Percentiles rank a stretch among this genome's conserved stretches.
These are phyloP conservation scores for Leonotis leonurus DNA, from an alignment of 257 asterid species.

Conservation along the genomic window DNA sequence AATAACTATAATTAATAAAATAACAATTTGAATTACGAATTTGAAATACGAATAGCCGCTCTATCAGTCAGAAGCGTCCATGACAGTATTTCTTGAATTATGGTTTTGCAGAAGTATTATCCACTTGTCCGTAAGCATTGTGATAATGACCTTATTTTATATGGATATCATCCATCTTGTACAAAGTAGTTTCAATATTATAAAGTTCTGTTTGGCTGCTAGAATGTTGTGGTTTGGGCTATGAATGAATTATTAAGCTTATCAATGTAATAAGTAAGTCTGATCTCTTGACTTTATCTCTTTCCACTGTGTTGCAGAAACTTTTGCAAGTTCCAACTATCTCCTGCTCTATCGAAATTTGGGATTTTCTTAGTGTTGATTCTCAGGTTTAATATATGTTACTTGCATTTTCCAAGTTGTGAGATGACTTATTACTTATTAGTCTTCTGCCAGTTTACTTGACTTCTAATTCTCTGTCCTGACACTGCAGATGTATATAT, in stretches of 20 bases:
- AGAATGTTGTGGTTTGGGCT: neutral
- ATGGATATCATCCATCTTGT: neutral
- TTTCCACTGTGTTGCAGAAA: constrained; percentile 45
- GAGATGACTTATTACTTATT: constrained; percentile 1
- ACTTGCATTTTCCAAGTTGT: constrained; percentile 10
- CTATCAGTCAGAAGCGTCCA: neutral
- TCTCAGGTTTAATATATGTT: constrained; percentile 67
- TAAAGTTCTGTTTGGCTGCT: neutral
- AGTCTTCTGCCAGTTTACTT: constrained; percentile 15
- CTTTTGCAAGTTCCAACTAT: constrained; percentile 84
- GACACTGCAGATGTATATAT: constrained; percentile 72
- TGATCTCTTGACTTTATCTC: constrained; percentile 12
- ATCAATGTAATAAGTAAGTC: neutral
- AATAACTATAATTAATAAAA: too few relatives aligned
- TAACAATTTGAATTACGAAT: too few relatives aligned
- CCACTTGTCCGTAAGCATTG: neutral
- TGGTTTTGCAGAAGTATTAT: neutral
- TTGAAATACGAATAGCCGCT: too few relatives aligned
- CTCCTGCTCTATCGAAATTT: constrained; percentile 87
- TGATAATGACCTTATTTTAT: constrained; percentile 2
- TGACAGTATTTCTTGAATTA: neutral
- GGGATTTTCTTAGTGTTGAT: constrained; percentile 98
- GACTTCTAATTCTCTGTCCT: constrained; percentile 12
- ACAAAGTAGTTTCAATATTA: neutral
- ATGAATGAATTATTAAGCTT: constrained; percentile 6